Base-by-base conservation (phyloP, 2,329 filamentous ascomycete genomes). In the Pseudonectria buxi region DNA sequence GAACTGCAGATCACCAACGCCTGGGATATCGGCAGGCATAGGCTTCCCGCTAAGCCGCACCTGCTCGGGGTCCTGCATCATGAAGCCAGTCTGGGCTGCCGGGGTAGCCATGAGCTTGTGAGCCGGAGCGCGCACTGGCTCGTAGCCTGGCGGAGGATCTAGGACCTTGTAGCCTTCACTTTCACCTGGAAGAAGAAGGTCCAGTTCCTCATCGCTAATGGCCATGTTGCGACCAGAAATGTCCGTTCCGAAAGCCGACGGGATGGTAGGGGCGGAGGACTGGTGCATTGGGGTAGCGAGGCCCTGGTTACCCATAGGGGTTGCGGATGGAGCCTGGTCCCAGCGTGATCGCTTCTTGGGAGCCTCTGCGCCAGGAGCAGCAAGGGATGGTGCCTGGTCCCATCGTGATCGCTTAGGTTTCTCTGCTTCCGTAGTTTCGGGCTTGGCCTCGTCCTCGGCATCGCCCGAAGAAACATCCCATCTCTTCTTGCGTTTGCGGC, bases 51-150 rank as follows among this genome's bases (percentile, higher is more conserved):
- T 78, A 32, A 85, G 70, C 45, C 87, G 78, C 40, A 81, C 79
- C 56, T 85, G 88, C 49, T 94, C 88, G 7, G 88, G 86, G 49
- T 98, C 88, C 58, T 96, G 92, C 79, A 95, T 94, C 82, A 94
- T 92, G 66, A 96, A 98, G 3, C 92, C 92, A 28, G 76, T 78
- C 15, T 84, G 71, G n/a, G 86, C 78, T 11, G 80, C 73, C 26
- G 86, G 80, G 11, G 87, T 84, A 26, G 80, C 74, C 65, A 81
- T 78, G 28, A 86, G 64, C 57, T 86, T 86, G 58, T 88, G 78
- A 25, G 87, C 74, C 33, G 86, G 78, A 24, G 83, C 81, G 35
- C 85, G 79, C 16, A 87, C 76, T 5, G 89, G 88, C 30, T 86
- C 87, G 57, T 96, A 98, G 24, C 92, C 92, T 4, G 89, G 85